Base-by-base conservation (phyloP, 2,329 filamentous ascomycete genomes). In the Sporothrix inflata region DNA sequence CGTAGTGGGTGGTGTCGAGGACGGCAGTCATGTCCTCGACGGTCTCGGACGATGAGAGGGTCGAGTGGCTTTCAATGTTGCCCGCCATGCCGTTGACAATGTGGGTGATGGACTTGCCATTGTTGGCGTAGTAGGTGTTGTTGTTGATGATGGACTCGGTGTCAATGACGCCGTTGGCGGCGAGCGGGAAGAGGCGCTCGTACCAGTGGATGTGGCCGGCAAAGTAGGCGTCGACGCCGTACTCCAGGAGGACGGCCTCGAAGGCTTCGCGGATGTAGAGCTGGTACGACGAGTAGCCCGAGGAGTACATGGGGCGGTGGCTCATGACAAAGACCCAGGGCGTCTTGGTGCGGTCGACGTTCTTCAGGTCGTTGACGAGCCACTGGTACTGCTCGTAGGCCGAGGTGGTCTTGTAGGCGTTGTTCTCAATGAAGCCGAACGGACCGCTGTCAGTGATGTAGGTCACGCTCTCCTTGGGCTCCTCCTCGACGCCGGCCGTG, bases 51-150 rank as follows among this genome's bases (percentile, higher is more conserved):
- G 73, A 73, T 67, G 76, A 75, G 16, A 86, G 77, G 2, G 78
- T 80, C 74, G 79, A 82, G 78, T 87, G 85, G 72, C 81, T 83
- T 75, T 86, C 85, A 57, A 86, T 82, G 73, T 86, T 86, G 27
- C 85, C 85, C 3, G 85, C 85, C 80, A 84, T 84, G n/a, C 85
- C 85, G 76, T 86, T 87, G 77, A 84, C 79, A 45, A 87, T 79
- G 72, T 86, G 84, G 1, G 84, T 84, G 73, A 87, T 83, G 21
- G 84, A 85, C 30, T 79, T 80, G 61, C 85, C 85, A 1, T 83
- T 79, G 74, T 85, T 85, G 70, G 82, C 82, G 63, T 76, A 75
- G 78, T 85, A 87, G 11, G 84, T 86, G 77, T 84, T 80, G 73
- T 85, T 83, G 77, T 85, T 80, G 67, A 85, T 72, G 51, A 87